A percentile compares a stretch with the other conserved stretches of the same genome.
These are phyloP conservation scores for Moniliophthora roreri DNA, from an alignment of 1,284 basidiomycete genomes.

Conservation along the genomic window DNA sequence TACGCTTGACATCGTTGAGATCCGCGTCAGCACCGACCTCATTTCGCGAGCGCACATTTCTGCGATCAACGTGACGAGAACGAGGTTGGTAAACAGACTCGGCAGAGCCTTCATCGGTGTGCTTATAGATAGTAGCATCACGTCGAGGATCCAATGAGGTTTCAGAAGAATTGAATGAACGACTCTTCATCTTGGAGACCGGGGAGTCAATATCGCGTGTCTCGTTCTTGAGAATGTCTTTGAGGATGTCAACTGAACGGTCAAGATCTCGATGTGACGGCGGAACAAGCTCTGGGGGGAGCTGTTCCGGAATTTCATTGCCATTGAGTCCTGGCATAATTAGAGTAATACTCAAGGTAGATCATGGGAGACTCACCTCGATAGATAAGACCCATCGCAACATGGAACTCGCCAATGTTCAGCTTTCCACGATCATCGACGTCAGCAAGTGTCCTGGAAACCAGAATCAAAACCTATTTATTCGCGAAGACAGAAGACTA, in stretches of 20 bases:
- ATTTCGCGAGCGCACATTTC: constrained; percentile 76
- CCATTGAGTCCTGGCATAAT: constrained; percentile 78
- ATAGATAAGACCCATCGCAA: constrained; percentile 98
- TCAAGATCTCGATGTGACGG: constrained; percentile 92
- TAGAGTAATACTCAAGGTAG: constrained; percentile 1
- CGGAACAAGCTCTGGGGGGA: constrained; percentile 90
- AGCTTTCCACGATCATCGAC: constrained; percentile 90
- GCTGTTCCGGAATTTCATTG: constrained; percentile 83
- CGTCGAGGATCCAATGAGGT: constrained; percentile 58
- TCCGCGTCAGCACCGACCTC: constrained; percentile 73
- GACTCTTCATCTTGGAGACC: constrained; percentile 63
- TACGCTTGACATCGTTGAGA: constrained; percentile 85
- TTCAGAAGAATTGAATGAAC: constrained; percentile 64
- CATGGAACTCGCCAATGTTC: constrained; percentile 96
- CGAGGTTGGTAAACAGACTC: constrained; percentile 83
- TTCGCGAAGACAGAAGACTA: constrained; percentile 26
- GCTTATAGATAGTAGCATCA: constrained; percentile 94
- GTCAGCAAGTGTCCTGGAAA: constrained; percentile 84
- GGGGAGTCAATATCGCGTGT: constrained; percentile 52
- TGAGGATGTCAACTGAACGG: constrained; percentile 89
- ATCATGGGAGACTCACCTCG: constrained; percentile 61
- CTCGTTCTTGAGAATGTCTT: constrained; percentile 89
- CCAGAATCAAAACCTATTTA: neutral
- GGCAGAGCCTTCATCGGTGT: constrained; percentile 64
- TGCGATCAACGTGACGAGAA: constrained; percentile 86